Evolutionary conservation across 345 rosid genomes (phyloP), one percentile per base, ranked within the genome.

Genomic region (Erodium maritimum): DNA sequence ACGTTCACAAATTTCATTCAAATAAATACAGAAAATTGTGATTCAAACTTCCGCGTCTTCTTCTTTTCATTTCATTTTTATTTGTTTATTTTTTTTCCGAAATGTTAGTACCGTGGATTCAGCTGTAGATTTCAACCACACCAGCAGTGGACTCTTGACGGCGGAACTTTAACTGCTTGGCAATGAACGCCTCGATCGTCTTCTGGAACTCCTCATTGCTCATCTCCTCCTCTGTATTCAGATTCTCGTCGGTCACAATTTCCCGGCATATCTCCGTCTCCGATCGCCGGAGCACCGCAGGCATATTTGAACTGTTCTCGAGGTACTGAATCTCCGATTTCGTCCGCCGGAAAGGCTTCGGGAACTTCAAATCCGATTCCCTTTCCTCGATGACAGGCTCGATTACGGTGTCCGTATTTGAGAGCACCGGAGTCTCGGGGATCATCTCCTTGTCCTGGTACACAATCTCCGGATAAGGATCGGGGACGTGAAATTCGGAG

Each of bases 121-220:
- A 29, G 34, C 34, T 29, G 34, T 29, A 29, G 34, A 8, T 73
- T 45, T 68, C 82, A 59, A 71, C 68, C 63, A 83, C 79, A 58
- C 77, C 64, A 16, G 77, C 65, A 68, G 75, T 11, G 51, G 84
- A 78, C 75, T 89, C 95, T 59, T 68, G 81, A 12, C 77, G 81
- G 48, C 84, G 91, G 67, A 88, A 79, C 72, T 63, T 73, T 61
- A 67, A 71, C 66, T 88, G 82, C 73, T 77, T 89, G 0, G 81
- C 82, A 45, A 93, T 85, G 73, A 86, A 89, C 10, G 71, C 94
- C 56, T 89, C 96, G 10, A 93, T 69, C 52, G 77, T 75, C 45
- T 75, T 71, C 65, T 87, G 82, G 53, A 89, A 89, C 67, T 93
- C 94, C 64, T 87, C 91, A 59, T 73, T 79, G 71, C 85, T 93